Percentiles rank a stretch among this genome's conserved stretches.
These are phyloP conservation scores for Alternaria sp. DNA, from an alignment of 2,329 filamentous ascomycete genomes.

Conservation along the genomic window DNA sequence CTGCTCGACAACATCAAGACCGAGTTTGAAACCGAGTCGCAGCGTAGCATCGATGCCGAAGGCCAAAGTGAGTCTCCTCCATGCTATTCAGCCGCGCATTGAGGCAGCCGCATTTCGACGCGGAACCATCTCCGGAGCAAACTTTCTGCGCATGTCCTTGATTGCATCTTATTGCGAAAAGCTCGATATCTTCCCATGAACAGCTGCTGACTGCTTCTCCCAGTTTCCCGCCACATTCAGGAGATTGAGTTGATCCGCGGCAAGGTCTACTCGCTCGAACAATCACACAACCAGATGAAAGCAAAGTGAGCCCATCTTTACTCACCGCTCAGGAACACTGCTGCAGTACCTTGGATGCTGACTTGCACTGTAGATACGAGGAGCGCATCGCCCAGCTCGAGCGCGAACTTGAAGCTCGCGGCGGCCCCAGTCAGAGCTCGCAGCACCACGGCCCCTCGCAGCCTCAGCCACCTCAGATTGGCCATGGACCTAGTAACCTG, in stretches of 20 bases:
- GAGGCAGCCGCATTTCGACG: not conserved
- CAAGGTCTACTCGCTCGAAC: constrained; percentile 93
- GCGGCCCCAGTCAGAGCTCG: constrained; percentile 73
- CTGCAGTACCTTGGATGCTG: constrained; percentile 9
- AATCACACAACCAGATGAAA: constrained; percentile 87
- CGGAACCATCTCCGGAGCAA: not conserved
- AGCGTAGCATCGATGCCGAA: constrained; percentile 86
- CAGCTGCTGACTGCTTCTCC: constrained; percentile 7
- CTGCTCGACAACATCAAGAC: constrained; percentile 88
- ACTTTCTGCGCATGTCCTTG: constrained; percentile 1
- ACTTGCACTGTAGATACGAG: constrained; percentile 77
- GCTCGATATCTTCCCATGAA: not conserved
- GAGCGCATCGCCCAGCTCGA: constrained; percentile 87
- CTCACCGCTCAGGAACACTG: not conserved
- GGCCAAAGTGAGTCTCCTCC: constrained; percentile 81
- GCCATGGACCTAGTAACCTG: constrained; percentile 86
- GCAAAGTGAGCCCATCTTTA: constrained; percentile 73
- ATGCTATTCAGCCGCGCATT: not conserved
- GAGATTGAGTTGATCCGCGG: constrained; percentile 95
- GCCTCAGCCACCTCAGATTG: constrained; percentile 84
- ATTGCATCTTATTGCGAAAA: not conserved
- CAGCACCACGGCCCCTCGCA: constrained; percentile 82
- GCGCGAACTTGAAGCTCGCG: constrained; percentile 82
- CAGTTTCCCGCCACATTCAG: constrained; percentile 81
- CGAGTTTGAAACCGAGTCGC: constrained; percentile 88